Conservation (phyloP, 2,329 filamentous ascomycete species). For the Trichoderma sp. region DNA sequence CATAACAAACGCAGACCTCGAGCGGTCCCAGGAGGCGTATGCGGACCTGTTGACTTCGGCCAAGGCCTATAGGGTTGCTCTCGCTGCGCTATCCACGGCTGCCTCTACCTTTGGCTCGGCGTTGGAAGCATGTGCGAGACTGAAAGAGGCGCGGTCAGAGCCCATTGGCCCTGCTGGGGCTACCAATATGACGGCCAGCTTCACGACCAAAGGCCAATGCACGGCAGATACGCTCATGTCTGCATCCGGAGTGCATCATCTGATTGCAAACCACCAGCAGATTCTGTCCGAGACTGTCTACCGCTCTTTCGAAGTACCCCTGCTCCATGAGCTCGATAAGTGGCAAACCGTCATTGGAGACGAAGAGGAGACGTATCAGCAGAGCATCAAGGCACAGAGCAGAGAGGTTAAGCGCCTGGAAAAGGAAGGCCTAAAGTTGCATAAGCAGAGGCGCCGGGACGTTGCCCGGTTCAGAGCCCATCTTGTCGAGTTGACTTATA, state of each 20-base stretch:
- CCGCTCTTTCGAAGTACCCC: conserved; percentile 64
- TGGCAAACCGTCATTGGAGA: conserved; percentile 64
- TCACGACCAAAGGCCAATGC: conserved; percentile 50
- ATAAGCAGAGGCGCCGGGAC: conserved; percentile 58
- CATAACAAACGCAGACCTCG: conserved; percentile 62
- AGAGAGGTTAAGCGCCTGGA: conserved; percentile 63
- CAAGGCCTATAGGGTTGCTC: conserved; percentile 62
- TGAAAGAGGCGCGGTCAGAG: conserved; percentile 65
- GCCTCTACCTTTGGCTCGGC: conserved; percentile 63
- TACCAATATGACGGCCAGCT: conserved; percentile 46
- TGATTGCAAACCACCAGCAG: conserved; percentile 68
- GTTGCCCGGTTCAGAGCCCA: conserved; percentile 62
- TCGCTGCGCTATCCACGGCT: conserved; percentile 58
- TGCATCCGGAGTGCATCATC: conserved; percentile 63
- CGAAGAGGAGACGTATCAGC: conserved; percentile 60
- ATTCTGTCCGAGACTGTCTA: conserved; percentile 69
- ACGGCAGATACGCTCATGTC: conserved; percentile 63
- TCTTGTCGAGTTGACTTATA: conserved; percentile 60
- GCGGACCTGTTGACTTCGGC: conserved; percentile 59
- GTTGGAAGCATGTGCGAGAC: conserved; percentile 64
- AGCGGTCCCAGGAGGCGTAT: conserved; percentile 61
- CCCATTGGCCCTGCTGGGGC: conserved; percentile 43
- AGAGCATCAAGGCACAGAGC: conserved; percentile 53
- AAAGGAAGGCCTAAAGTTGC: conserved; percentile 62
- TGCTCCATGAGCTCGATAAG: conserved; percentile 66